Evolutionary conservation across 768 basidiomycete species (phyloP).

Genomic region (Pisolithus albus): DNA sequence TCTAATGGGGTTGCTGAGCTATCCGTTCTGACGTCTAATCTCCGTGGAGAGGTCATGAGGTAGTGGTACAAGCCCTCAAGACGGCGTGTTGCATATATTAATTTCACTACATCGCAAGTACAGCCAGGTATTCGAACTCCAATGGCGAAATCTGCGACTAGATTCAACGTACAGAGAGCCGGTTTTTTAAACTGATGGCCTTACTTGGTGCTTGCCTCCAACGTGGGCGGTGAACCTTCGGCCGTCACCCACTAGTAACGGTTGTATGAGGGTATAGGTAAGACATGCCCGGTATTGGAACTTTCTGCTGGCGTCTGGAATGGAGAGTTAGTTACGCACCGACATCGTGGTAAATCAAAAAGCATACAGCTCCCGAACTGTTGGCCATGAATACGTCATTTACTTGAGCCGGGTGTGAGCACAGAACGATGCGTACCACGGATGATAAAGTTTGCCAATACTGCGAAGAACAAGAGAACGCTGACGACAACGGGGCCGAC

Average conservation of each 20-base stretch:
- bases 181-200: too few species aligned
- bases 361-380: constrained; percentile 58
- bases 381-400: not conserved
- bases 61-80: too few species aligned
- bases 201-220: too few species aligned
- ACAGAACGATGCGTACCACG: constrained; percentile 51
- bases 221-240: not conserved
- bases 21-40: too few species aligned
- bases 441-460: constrained; percentile 82
- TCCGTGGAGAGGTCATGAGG: too few species aligned
- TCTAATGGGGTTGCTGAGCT: too few species aligned
- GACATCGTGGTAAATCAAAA: not conserved
- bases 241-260: not conserved
- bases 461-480: constrained; percentile 74
- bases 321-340: not conserved
- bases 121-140: too few species aligned
- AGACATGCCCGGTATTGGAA: constrained; percentile 25
- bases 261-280: constrained; percentile 12
- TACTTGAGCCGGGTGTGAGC: constrained; percentile 1
- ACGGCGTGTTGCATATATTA: too few species aligned
- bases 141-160: too few species aligned
- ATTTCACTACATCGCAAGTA: too few species aligned
- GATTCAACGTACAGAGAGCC: too few species aligned
- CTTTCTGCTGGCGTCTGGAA: constrained; percentile 19
- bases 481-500: constrained; percentile 81